A percentile compares a stretch with the other conserved stretches of the same genome.
These are phyloP conservation scores for Phytophthora pseudosyringae DNA, from an alignment of 352 stramenopile genomes.

Conservation along the genomic window DNA sequence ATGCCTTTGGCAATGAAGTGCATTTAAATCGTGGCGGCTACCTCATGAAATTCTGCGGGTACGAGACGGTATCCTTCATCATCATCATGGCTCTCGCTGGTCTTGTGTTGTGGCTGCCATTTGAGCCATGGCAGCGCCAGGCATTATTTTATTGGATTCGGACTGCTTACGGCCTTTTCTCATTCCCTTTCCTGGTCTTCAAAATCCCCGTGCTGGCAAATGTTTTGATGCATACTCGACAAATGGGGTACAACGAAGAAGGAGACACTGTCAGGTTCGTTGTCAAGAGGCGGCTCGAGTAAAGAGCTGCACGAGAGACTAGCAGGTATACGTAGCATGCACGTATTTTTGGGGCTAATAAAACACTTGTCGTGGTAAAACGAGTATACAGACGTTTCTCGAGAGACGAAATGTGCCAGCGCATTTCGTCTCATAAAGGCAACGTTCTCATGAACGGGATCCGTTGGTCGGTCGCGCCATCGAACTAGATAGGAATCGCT, in stretches of 20 bases:
- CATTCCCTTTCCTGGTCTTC: conserved; percentile 88
- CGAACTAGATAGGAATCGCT: conserved; percentile 17
- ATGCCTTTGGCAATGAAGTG: conserved; percentile 84
- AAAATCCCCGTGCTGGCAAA: conserved; percentile 87
- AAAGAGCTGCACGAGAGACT: conserved; percentile 7
- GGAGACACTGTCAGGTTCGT: conserved; percentile 74
- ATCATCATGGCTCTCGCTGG: conserved; percentile 70
- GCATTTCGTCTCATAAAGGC: conserved; percentile 14
- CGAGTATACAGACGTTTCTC: conserved; percentile 20
- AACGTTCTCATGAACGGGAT: conserved; percentile 5
- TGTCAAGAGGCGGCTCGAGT: conserved; percentile 44
- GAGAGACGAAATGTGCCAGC: conserved; percentile 12
- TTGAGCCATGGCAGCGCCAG: conserved; percentile 80
- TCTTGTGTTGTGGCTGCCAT: conserved; percentile 70
- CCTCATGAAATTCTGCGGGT: conserved; percentile 87
- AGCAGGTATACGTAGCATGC: not conserved
- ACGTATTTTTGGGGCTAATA: conserved; percentile 36
- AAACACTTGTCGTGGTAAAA: conserved; percentile 17
- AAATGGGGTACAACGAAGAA: conserved; percentile 86
- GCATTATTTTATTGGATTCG: conserved; percentile 90
- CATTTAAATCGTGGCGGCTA: conserved; percentile 84
- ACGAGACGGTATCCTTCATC: conserved; percentile 84
- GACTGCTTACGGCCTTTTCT: conserved; percentile 85
- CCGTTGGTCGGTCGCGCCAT: conserved; percentile 12
- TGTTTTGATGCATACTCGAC: conserved; percentile 82